phyloP scores from a whole-genome alignment of 2,329 filamentous ascomycete species.

The Penicillium palitans region DNA sequence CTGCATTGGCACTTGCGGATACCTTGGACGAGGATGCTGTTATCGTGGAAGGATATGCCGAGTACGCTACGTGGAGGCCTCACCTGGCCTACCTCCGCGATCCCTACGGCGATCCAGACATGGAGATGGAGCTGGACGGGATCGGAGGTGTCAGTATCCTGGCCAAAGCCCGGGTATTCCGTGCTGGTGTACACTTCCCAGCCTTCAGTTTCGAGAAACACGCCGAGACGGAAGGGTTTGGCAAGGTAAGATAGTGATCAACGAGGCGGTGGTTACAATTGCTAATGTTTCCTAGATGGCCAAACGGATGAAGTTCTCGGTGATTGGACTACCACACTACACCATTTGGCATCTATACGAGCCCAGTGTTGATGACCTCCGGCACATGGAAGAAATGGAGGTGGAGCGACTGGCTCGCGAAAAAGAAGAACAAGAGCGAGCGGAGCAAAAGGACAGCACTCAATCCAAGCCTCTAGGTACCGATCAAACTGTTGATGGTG shows the following conservation, averaged over 20 bases:
- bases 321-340: constrained; percentile 94
- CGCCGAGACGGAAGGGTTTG: constrained; percentile 96
- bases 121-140: constrained; percentile 99
- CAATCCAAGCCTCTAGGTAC: constrained; percentile 56
- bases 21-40: constrained; percentile 97
- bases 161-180: constrained; percentile 93
- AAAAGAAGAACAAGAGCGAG: constrained; percentile 72
- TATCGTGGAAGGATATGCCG: constrained; percentile 97
- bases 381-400: constrained; percentile 99
- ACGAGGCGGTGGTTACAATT: neutral
- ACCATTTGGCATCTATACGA: constrained; percentile 99
- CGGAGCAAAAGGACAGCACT: constrained; percentile 72
- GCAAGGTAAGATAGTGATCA: constrained; percentile 67
- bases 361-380: constrained; percentile 94
- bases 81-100: constrained; percentile 96
- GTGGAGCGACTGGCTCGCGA: constrained; percentile 77
- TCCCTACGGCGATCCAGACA: constrained; percentile 95
- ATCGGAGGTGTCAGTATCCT: constrained; percentile 97
- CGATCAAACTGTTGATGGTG: constrained; percentile 10
- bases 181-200: constrained; percentile 92
- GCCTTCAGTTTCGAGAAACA: constrained; percentile 99
- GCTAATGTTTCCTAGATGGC: constrained; percentile 70
- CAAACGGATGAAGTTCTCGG: constrained; percentile 91
- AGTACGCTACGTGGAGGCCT: constrained; percentile 97
- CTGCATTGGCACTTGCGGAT: constrained; percentile 86